Base-by-base conservation (phyloP, 768 basidiomycete species). In the Trametes meyenii region DNA sequence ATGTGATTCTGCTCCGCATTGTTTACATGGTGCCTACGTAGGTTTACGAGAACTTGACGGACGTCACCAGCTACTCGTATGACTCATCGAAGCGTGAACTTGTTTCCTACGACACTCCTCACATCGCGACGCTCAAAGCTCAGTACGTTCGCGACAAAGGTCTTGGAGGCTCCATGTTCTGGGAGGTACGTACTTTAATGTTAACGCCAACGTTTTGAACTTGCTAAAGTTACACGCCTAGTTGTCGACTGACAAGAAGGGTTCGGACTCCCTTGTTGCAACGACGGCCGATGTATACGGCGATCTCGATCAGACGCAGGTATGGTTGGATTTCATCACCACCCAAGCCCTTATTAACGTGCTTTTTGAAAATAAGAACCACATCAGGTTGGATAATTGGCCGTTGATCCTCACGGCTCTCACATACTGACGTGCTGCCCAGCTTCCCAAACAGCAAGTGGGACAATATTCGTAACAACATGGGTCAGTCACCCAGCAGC, bases 21-120 rank as follows among this genome's bases (percentile, higher is more conserved):
- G 51, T n/a, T 3, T 42, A 0, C 14, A 38, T 50, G 29, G 48
- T 4, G 12, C 2, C 0, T 16, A 11, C 35, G 21, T 24, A 80
- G 55, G 83, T 91, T 43, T 81, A 78, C 68, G 85, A 92, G 71
- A 89, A 94, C 70, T 74, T 78, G 3, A 82, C 78, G 5, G 84
- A 89, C 59, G 84, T 91, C n/a, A 80, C 88, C 12, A 86, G 86
- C 64, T 93, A 92, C 72, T 88, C 88, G 13, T 94, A 92, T 73
- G 85, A 93, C 71, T 70, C 84, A 3, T 64, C 75, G n/a, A 88
- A 80, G 66, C 73, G 75, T 58, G 88, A 90, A 68, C 79, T 92
- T 24, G 85, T 93, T 35, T 86, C 85, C 3, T 92, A 92, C 72
- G 92, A 94, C 69, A 85, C 83, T 0, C 89, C 89, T 17, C 76